Evolutionary conservation across 345 rosid species (phyloP).

Genomic region (Pistacia atlantica): DNA sequence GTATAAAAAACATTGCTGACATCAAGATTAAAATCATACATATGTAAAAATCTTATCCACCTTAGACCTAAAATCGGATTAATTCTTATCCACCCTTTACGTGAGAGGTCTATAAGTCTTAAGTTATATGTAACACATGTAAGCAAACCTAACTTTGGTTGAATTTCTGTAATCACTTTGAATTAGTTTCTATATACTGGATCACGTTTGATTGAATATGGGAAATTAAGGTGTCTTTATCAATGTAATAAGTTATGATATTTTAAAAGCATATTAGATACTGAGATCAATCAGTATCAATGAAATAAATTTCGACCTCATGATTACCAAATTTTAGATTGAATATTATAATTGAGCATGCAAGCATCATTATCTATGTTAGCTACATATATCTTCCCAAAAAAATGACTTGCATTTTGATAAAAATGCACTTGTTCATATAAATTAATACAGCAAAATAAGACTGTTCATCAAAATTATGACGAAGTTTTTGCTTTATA

Average conservation of each 20-base stretch:
- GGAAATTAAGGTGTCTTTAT: conserved; percentile 1
- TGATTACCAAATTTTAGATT: background rate
- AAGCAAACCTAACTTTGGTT: background rate
- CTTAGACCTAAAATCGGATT: no score
- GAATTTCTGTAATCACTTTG: background rate
- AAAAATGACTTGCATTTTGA: no score
- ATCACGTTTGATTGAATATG: background rate
- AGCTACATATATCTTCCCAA: background rate
- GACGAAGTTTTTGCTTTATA: no score
- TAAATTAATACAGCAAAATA: no score
- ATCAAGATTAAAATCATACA: no score
- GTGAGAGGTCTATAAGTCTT: no score
- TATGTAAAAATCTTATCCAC: no score
- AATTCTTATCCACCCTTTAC: no score
- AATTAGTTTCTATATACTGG: background rate
- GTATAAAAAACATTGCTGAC: no score
- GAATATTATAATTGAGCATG: background rate
- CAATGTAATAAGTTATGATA: background rate
- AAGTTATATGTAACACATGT: no score
- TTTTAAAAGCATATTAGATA: background rate
- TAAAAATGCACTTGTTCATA: background rate
- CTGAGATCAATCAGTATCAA: background rate
- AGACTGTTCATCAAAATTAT: no score
- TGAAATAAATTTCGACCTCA: background rate
- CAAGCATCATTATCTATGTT: background rate